These are phyloP conservation scores for Gastrolobium villosum DNA, from an alignment of 306 rosid genomes.

Conservation along the genomic window DNA sequence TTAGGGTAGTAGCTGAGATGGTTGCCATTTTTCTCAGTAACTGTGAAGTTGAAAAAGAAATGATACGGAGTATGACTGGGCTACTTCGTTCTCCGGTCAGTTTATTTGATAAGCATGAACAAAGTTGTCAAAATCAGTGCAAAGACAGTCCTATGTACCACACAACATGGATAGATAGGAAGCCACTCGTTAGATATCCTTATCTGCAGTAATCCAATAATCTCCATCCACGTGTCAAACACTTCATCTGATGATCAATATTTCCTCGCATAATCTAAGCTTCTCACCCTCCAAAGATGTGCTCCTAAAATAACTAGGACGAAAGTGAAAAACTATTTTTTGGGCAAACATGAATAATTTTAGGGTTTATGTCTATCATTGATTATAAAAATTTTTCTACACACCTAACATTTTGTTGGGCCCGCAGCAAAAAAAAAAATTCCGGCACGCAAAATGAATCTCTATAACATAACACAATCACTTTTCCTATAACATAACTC, in stretches of 20 bases:
- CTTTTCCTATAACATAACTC: no score
- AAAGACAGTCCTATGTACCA: conserved; percentile 52
- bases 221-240: conserved; percentile 63
- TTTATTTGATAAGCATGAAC: conserved; percentile 33
- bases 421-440: no score
- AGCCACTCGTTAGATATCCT: conserved; percentile 65
- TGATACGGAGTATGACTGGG: conserved; percentile 20
- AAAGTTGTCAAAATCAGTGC: conserved; percentile 46
- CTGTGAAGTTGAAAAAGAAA: conserved; percentile 28
- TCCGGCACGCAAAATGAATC: no score
- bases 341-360: no score
- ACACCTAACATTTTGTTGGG: no score
- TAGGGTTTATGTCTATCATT: no score
- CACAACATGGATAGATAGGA: conserved; percentile 60
- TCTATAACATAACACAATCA: no score
- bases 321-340: background rate
- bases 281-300: background rate
- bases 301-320: no score
- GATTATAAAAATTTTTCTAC: no score
- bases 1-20: conserved; percentile 67
- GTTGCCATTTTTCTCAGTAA: conserved; percentile 71
- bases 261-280: background rate
- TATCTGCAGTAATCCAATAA: conserved; percentile 68
- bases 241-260: conserved; percentile 41
- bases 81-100: background rate